Percentiles rank a stretch among this genome's conserved stretches.
Conservation (phyloP, 2,329 filamentous ascomycete species). For the Pestalotiopsis sp. region DNA sequence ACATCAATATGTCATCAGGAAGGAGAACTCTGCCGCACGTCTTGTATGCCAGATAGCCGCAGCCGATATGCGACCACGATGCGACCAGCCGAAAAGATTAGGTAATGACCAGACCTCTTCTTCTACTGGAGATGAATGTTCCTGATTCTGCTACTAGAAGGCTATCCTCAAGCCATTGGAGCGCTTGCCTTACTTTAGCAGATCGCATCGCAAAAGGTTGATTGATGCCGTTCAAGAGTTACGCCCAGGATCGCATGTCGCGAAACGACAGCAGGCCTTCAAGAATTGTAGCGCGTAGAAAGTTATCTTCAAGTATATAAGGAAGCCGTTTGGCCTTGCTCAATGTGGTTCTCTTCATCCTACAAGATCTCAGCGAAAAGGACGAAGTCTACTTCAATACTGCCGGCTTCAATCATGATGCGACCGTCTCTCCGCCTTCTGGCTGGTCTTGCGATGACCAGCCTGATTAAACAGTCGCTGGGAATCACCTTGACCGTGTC, state of each 20-base stretch:
- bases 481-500: background rate
- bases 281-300: background rate
- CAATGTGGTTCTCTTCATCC: background rate
- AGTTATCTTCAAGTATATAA: background rate
- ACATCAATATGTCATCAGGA: too few relatives aligned
- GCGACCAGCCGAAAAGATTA: too few relatives aligned
- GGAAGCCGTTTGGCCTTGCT: background rate
- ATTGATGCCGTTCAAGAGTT: background rate
- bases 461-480: conserved; percentile 4
- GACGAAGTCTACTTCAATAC: background rate
- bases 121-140: too few relatives aligned
- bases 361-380: background rate
- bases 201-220: background rate
- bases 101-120: too few relatives aligned
- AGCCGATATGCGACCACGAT: too few relatives aligned
- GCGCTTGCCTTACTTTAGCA: background rate
- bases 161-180: background rate
- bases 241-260: background rate
- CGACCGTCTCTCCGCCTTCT: background rate
- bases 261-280: background rate
- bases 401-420: background rate
- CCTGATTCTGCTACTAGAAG: too few relatives aligned
- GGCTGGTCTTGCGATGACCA: background rate
- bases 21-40: too few relatives aligned
- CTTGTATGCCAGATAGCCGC: too few relatives aligned